A percentile compares a stretch with the other conserved stretches of the same genome.
These are phyloP conservation scores for Aureobasidium sp. DNA, from an alignment of 2,329 filamentous ascomycete species.

Conservation along the genomic window DNA sequence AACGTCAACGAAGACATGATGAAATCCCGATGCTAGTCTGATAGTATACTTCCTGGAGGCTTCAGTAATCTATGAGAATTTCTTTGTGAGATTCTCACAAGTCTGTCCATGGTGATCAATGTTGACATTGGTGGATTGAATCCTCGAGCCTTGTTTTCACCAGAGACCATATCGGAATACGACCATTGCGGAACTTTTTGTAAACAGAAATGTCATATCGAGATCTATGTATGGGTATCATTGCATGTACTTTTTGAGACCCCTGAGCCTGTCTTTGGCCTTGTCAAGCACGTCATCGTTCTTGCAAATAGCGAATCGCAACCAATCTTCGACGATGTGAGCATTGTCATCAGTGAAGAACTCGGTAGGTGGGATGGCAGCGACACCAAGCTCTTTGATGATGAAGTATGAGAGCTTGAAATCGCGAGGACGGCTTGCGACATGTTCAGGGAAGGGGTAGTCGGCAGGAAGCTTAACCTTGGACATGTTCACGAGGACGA, in stretches of 20 bases:
- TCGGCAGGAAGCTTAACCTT: constrained; percentile 76
- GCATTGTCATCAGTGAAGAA: constrained; percentile 87
- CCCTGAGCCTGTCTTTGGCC: constrained; percentile 44
- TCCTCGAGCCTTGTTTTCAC: no score
- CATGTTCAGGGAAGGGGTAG: constrained; percentile 85
- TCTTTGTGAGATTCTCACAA: no score
- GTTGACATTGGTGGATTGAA: no score
- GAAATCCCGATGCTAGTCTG: no score
- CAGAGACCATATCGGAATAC: no score
- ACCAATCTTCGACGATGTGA: constrained; percentile 82
- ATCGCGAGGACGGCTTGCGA: constrained; percentile 77
- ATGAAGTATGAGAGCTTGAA: constrained; percentile 96
- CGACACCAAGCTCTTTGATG: constrained; percentile 92
- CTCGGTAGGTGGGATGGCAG: constrained; percentile 91
- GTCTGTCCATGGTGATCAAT: no score
- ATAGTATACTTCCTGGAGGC: no score
- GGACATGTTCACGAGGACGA: constrained; percentile 87
- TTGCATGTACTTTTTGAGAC: constrained; percentile 44
- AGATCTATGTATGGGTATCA: neutral
- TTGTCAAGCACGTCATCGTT: constrained; percentile 65
- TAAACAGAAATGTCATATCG: neutral
- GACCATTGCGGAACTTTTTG: no score
- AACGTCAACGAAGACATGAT: neutral
- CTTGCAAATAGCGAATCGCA: constrained; percentile 95
- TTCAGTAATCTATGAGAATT: no score